Evolutionary conservation across 225 moss, liverwort and hornwort species (phyloP), one percentile per base, ranked within the genome.

Genomic region (Bryum argenteum): DNA sequence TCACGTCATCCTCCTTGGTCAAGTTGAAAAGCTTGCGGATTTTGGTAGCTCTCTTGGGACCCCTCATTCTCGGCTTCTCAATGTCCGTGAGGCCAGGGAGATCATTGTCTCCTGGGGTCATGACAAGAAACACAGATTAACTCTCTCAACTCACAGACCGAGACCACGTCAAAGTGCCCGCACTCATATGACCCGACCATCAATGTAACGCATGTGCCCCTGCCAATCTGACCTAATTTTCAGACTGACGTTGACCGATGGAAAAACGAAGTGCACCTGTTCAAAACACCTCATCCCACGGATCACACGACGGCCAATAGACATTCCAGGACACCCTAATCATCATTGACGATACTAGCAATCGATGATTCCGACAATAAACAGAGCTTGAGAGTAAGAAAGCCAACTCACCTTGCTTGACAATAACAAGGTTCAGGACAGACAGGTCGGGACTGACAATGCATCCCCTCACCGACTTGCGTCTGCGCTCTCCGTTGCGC

Each of bases 371-470:
- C 47, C 17, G 26, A 24, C 16, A 7, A 11, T 11, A 16, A 0
- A 51, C 11, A 2, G 3, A 13, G 38, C 50, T 33, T 3, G 16
- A 4, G 7, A 11, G 15, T 5, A 20, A 51, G 0, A 0, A 3
- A 71, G 3, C 17, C 11, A 17, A 17, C 51, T 5, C 14, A 91
- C 96, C 93, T 90, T 93, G 96, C 69, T 96, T 96, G 10, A 96
- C 96, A 16, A 93, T 96, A 13, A 90, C 91, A 23, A 96, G 83
- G 60, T 96, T 93, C 76, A 91, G 65, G 10, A 91, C 96, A 2
- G 96, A 93, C 33, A 96, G 79, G 64, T 96, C 93, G 1, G 88
- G 93, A 77, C 93, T 96, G 9, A 96, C 96, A 59, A 96, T 93
- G 74, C 96, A 96, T 11, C 96, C 96, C 73, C 93, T 77, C 0